phyloP scores from a whole-genome alignment of 2,329 filamentous ascomycete species.

The Aspergillus sp. region DNA sequence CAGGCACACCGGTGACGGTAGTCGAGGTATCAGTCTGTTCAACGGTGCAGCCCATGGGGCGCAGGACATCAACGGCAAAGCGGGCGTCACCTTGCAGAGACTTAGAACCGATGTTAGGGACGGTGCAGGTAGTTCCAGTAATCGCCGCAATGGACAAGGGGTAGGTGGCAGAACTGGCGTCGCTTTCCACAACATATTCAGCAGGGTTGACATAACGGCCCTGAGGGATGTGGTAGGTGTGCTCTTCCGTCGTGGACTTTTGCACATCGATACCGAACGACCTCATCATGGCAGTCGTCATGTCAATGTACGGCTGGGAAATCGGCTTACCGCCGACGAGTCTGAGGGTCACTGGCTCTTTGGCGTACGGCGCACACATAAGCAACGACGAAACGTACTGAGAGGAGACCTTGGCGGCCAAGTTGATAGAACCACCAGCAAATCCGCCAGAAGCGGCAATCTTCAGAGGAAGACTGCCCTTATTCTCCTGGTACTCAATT shows the following conservation, averaged over 20 bases:
- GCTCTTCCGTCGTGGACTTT: conserved; percentile 67
- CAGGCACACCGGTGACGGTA: conserved; percentile 80
- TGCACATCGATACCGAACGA: conserved; percentile 79
- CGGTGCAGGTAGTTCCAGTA: conserved; percentile 88
- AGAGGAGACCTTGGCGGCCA: conserved; percentile 94
- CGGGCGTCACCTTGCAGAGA: conserved; percentile 92
- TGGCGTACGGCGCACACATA: conserved; percentile 95
- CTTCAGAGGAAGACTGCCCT: conserved; percentile 74
- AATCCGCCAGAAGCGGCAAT: conserved; percentile 79
- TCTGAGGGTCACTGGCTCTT: conserved; percentile 80
- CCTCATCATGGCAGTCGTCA: conserved; percentile 97
- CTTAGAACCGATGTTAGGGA: conserved; percentile 88
- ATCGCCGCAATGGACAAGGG: conserved; percentile 91
- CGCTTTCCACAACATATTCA: conserved; percentile 89
- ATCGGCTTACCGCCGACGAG: conserved; percentile 96
- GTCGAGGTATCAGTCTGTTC: conserved; percentile 79
- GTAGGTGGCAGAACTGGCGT: conserved; percentile 96
- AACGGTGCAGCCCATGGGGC: conserved; percentile 89
- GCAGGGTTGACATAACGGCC: conserved; percentile 74
- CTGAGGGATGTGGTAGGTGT: conserved; percentile 91
- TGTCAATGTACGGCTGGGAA: conserved; percentile 94
- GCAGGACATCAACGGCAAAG: conserved; percentile 83
- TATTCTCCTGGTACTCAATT: conserved; percentile 76
- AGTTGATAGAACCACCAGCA: conserved; percentile 76
- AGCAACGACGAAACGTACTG: conserved; percentile 96